Evolutionary conservation across 2,329 filamentous ascomycete genomes (phyloP), one percentile per base, ranked within the genome.

Genomic region (Purpureocillium takamizusanense): DNA sequence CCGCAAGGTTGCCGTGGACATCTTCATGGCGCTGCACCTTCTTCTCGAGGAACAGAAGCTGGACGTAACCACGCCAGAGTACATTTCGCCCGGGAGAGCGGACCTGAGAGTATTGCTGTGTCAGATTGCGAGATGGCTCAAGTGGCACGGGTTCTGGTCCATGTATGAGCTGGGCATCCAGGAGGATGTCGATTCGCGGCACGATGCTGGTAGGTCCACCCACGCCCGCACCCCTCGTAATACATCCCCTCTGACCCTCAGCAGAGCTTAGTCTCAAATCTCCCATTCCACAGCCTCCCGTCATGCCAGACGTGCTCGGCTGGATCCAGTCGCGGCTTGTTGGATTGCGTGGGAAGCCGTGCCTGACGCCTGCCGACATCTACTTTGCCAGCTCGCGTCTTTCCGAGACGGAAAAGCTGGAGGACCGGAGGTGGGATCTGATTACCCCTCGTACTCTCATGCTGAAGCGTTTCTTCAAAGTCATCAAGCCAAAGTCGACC

Each of bases 11-110:
- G 70, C 83, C 27, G 65, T 82, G 54, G 75, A 85, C 51, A 70
- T 84, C 37, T 73, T 90, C 29, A 67, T 94, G 46, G 83, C 77
- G 1, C 67, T 98, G 11, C 92, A 98, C 61, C 68, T 97, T 3
- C 66, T 94, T n/a, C 73, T 84, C 0, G 90, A 98, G 57, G 92
- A 98, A 56, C 73, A 84, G 45, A 97, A 94, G 54, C 72, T 98
- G 2, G 78, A 86, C 43, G 74, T 81, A 4, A 66, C 70, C 44
- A 59, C 60, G 0, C 61, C 67, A 0, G 67, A 71, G 36, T 62
- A 63, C 30, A 46, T 51, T 2, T 66, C 67, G 4, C 62, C 66
- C 0, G 64, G 69, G 0, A 61, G 65, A 18, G 56, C 60, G 9
- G 68, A 74, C 35, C 51, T 97, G 16, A 76, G 78, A n/a, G 79